A percentile compares a stretch with the other conserved stretches of the same genome.
Conservation (phyloP, 805 yeast species). For the Cyberlindnera lachancei region DNA sequence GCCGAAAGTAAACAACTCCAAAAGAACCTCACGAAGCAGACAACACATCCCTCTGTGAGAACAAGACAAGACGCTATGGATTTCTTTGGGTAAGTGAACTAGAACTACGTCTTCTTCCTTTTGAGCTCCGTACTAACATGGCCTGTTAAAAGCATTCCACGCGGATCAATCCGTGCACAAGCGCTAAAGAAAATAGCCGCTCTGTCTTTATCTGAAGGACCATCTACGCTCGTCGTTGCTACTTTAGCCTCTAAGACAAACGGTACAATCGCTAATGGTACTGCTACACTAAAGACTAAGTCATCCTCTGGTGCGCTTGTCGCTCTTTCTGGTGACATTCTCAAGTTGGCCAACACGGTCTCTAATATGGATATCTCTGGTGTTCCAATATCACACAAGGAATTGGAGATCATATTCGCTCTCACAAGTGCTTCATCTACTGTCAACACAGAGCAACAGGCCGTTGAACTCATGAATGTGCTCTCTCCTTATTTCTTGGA, state of each 20-base stretch:
- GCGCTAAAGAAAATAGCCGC: conserved; percentile 21
- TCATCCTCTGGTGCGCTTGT: too few relatives aligned
- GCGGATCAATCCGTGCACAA: conserved; percentile 21
- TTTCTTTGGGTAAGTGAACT: conserved; percentile 17
- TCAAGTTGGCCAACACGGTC: conserved; percentile 14
- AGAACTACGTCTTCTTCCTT: too few relatives aligned
- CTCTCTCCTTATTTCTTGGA: conserved; percentile 42
- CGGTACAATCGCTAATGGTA: background rate
- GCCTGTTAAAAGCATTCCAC: conserved; percentile 12
- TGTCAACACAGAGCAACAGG: conserved; percentile 30
- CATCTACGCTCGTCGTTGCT: too few relatives aligned
- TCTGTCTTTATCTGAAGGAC: conserved; percentile 8
- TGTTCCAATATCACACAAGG: conserved; percentile 34
- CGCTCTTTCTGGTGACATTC: conserved; percentile 12
- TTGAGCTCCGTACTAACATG: too few relatives aligned
- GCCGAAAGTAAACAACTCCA: too few relatives aligned
- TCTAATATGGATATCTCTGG: conserved; percentile 11
- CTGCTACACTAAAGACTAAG: too few relatives aligned
- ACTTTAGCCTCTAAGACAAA: background rate
- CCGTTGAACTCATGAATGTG: conserved; percentile 31
- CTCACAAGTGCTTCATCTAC: conserved; percentile 31
- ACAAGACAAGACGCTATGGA: too few relatives aligned
- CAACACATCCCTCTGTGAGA: too few relatives aligned
- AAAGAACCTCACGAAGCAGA: too few relatives aligned
- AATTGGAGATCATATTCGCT: conserved; percentile 47